Evolutionary conservation across 257 asterid genomes (phyloP).

Genomic region (Gentiana straminea): DNA sequence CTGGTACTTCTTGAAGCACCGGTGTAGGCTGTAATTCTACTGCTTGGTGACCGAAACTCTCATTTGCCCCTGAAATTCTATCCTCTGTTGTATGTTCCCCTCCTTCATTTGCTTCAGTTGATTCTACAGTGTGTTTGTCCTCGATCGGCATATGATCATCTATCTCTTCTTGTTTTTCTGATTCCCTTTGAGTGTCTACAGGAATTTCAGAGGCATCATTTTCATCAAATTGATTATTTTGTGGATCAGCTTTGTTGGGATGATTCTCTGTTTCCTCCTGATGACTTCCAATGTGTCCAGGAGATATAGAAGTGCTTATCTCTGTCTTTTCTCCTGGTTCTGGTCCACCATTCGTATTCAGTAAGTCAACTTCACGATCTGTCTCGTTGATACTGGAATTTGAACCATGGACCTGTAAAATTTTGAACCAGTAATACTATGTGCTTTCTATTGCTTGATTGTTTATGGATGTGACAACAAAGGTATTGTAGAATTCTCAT

Average conservation of each 20-base stretch:
- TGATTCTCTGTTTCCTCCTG: constrained; percentile 6
- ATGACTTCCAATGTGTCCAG: constrained; percentile 8
- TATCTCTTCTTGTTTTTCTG: constrained; percentile 4
- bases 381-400: not conserved
- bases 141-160: constrained; percentile 5
- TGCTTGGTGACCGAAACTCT: constrained; percentile 7
- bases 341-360: constrained; percentile 4
- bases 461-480: constrained; percentile 8
- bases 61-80: constrained; percentile 4
- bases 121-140: constrained; percentile 11
- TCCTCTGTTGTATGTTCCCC: constrained; percentile 7
- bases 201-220: constrained; percentile 3
- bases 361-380: not conserved
- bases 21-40: constrained; percentile 7
- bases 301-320: constrained; percentile 5
- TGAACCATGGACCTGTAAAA: not conserved
- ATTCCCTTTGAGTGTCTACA: constrained; percentile 7
- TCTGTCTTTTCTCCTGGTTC: constrained; percentile 2
- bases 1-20: constrained; percentile 19
- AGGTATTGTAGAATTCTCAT: too few relatives aligned
- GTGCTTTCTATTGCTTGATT: not conserved
- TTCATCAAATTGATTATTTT: constrained; percentile 3
- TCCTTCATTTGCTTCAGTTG: constrained; percentile 9
- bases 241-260: constrained; percentile 3
- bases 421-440: not conserved